Conservation (phyloP, 257 asterid species). For the Ophiorrhiza pumila region DNA sequence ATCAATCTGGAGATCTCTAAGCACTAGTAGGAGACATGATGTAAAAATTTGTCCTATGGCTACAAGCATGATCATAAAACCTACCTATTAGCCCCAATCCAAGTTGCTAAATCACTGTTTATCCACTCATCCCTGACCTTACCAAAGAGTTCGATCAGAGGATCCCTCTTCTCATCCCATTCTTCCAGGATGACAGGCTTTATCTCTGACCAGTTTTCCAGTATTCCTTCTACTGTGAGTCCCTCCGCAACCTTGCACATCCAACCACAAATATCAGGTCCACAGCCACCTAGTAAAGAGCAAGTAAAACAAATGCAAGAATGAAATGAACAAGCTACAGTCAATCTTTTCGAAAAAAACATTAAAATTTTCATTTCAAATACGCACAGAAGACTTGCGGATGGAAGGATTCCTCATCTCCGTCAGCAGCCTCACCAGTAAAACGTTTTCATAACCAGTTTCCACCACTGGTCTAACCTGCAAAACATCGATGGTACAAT, state of each 20-base stretch:
- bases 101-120: slow-evolving; percentile 62
- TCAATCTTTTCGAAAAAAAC: slow-evolving; percentile 1
- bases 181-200: slow-evolving; percentile 79
- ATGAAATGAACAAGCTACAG: background rate
- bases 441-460: slow-evolving; percentile 86
- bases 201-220: slow-evolving; percentile 72
- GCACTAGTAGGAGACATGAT: background rate
- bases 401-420: slow-evolving; percentile 69
- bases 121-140: slow-evolving; percentile 92
- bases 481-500: slow-evolving; percentile 24
- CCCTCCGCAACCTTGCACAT: slow-evolving; percentile 76
- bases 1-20: background rate
- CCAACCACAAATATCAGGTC: slow-evolving; percentile 27
- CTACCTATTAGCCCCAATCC: slow-evolving; percentile 89
- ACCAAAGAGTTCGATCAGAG: slow-evolving; percentile 73
- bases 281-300: slow-evolving; percentile 17
- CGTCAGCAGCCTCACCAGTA: slow-evolving; percentile 84
- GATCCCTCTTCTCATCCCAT: slow-evolving; percentile 78
- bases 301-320: background rate
- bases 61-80: slow-evolving; percentile 9
- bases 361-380: slow-evolving; percentile 10
- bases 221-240: slow-evolving; percentile 56
- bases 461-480: slow-evolving; percentile 98
- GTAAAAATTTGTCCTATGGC: background rate
- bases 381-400: slow-evolving; percentile 81